Evolutionary conservation across 192 early-diverging fungal genomes (phyloP), one percentile per base, ranked within the genome.

Genomic region (Kickxella alabastrina): DNA sequence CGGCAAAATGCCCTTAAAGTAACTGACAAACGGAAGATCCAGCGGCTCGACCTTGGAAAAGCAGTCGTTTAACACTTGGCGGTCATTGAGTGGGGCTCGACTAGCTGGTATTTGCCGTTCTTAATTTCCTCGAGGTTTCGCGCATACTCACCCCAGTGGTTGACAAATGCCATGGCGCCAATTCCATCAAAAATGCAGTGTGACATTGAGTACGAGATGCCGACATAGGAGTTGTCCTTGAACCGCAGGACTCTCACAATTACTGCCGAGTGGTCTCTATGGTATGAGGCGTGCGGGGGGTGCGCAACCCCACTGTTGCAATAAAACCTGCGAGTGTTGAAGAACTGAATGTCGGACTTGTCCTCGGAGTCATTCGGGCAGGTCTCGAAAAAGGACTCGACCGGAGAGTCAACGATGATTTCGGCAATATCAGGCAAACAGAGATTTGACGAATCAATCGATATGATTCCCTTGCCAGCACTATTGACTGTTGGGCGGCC

Each of bases 111-210:
- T 0, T n/a, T 35, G 1, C 43, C 31, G 10, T 29, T 45, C n/a
- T 57, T 59, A 8, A 31, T 38, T 3, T 13, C 27, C 3, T 17
- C 17, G 6, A 61, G 22, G 35, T 63, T 55, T 37, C 71, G 55
- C 3, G 65, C 35, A 36, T 67, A 64, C 29, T 62, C 65, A 1
- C 65, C 65, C 71, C 65, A 68, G 49, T 67, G 43, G 39, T 55
- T 63, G 23, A 63, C 44, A 41, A 75, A 60, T 1, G n/a, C 27
- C 2, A 54, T 49, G 0, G 27, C 28, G 2, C 59, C 55, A 4
- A 46, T 55, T 6, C 49, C 71, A 23, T 75, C 71, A 48, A 75
- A 68, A n/a, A 75, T 43, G 1, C 43, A 56, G 28, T 75, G 71
- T 9, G 64, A 43, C 18, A 75, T 4, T 2, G 54, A 62, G 34